phyloP scores from a whole-genome alignment of 2,329 filamentous ascomycete genomes.

The Thelonectria rubi region DNA sequence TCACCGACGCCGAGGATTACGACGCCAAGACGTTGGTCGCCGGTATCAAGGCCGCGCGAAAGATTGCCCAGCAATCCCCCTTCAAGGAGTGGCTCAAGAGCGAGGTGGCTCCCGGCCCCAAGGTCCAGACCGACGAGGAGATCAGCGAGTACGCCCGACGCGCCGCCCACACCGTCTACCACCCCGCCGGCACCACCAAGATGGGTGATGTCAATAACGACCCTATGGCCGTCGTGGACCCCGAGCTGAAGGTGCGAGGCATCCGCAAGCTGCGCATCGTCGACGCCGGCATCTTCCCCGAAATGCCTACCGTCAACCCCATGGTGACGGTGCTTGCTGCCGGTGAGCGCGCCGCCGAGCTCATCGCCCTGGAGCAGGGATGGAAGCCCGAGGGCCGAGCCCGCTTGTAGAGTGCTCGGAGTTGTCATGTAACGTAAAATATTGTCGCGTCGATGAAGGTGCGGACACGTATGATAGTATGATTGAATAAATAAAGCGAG shows the following conservation, averaged over 20 bases:
- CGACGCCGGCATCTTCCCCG: slow-evolving; percentile 88
- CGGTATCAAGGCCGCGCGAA: slow-evolving; percentile 79
- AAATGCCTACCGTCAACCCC: slow-evolving; percentile 86
- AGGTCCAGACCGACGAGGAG: slow-evolving; percentile 79
- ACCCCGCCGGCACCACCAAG: slow-evolving; percentile 88
- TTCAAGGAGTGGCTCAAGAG: slow-evolving; percentile 86
- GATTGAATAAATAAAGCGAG: slow-evolving; percentile 21
- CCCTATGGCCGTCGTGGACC: slow-evolving; percentile 81
- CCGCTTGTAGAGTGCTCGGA: slow-evolving; percentile 42
- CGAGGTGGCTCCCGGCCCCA: slow-evolving; percentile 81
- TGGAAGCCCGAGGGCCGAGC: slow-evolving; percentile 48
- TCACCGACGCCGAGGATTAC: slow-evolving; percentile 86
- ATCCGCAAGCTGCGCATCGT: slow-evolving; percentile 80
- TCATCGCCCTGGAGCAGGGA: slow-evolving; percentile 76
- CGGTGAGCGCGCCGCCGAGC: slow-evolving; percentile 84
- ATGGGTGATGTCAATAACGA: slow-evolving; percentile 81
- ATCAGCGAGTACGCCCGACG: slow-evolving; percentile 83
- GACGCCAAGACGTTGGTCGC: slow-evolving; percentile 83
- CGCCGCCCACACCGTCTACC: slow-evolving; percentile 89
- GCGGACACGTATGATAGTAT: slow-evolving; percentile 21
- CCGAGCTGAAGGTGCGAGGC: slow-evolving; percentile 75
- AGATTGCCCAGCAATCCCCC: slow-evolving; percentile 77
- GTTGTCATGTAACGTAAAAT: slow-evolving; percentile 23
- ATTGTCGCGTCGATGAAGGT: slow-evolving; percentile 27
- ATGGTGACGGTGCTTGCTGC: slow-evolving; percentile 89